These are phyloP conservation scores for Cenchrus fungigraminus DNA, from an alignment of 176 grass and related monocot species.

Conservation along the genomic window DNA sequence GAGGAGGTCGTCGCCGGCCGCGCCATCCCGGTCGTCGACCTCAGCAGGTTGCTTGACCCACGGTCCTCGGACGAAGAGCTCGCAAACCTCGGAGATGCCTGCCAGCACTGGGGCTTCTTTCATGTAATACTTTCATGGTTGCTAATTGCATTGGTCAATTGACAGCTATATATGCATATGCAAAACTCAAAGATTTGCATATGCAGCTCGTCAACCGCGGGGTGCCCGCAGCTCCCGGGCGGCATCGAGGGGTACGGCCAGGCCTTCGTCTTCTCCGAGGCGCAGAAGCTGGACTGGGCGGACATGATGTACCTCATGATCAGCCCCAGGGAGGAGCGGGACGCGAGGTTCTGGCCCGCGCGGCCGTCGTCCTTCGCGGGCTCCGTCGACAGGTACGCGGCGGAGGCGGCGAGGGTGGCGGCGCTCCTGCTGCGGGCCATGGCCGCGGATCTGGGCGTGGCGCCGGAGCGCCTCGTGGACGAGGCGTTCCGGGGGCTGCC, in stretches of 20 bases:
- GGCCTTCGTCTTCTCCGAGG: slow-evolving; percentile 36
- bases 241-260: slow-evolving; percentile 47
- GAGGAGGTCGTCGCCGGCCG: slow-evolving; percentile 26
- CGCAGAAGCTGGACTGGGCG: slow-evolving; percentile 55
- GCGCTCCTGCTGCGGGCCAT: slow-evolving; percentile 40
- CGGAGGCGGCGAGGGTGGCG: slow-evolving; percentile 39
- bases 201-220: slow-evolving; percentile 46
- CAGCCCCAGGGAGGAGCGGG: slow-evolving; percentile 20
- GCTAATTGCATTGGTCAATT: background rate
- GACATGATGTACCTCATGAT: slow-evolving; percentile 37
- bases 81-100: slow-evolving; percentile 38
- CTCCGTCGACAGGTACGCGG: slow-evolving; percentile 48
- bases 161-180: background rate
- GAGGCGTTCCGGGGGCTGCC: slow-evolving; percentile 16
- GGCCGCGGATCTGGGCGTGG: slow-evolving; percentile 51
- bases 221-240: slow-evolving; percentile 19
- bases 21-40: slow-evolving; percentile 49
- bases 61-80: slow-evolving; percentile 21
- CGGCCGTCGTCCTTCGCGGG: background rate
- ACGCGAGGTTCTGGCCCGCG: slow-evolving; percentile 35
- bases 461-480: slow-evolving; percentile 33
- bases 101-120: slow-evolving; percentile 61
- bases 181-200: too few species aligned
- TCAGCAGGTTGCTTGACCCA: slow-evolving; percentile 43
- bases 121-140: slow-evolving; percentile 36